Evolutionary conservation across 148 eudicot species (phyloP).

Genomic region (Agrostemma githago): DNA sequence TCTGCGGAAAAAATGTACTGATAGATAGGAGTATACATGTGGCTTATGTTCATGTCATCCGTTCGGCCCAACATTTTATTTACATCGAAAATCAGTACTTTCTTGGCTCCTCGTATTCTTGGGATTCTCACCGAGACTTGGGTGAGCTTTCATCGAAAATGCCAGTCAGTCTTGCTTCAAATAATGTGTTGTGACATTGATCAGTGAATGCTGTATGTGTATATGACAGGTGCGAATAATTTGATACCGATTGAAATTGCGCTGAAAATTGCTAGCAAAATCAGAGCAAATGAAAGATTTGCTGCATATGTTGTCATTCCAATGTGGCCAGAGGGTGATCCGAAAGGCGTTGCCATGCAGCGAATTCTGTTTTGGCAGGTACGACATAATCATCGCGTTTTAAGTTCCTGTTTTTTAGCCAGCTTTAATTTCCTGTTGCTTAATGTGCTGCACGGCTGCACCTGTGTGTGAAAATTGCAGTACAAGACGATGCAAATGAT

Average conservation of each 20-base stretch:
- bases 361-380: slow-evolving; percentile 72
- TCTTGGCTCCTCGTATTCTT: slow-evolving; percentile 57
- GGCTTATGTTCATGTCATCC: slow-evolving; percentile 56
- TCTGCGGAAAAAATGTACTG: slow-evolving; percentile 44
- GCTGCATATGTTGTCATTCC: slow-evolving; percentile 57
- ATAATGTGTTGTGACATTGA: too few species aligned
- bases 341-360: slow-evolving; percentile 44
- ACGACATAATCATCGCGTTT: not conserved
- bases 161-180: too few species aligned
- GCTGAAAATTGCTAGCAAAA: slow-evolving; percentile 50
- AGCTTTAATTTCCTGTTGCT: too few species aligned
- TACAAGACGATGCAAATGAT: slow-evolving; percentile 46
- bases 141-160: slow-evolving; percentile 21
- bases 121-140: slow-evolving; percentile 41
- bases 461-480: too few species aligned
- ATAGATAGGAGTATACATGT: slow-evolving; percentile 56
- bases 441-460: too few species aligned
- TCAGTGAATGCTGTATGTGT: too few species aligned
- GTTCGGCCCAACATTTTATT: slow-evolving; percentile 55
- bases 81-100: slow-evolving; percentile 25
- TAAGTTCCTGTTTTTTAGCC: too few species aligned
- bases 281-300: slow-evolving; percentile 54
- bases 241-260: slow-evolving; percentile 60
- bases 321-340: slow-evolving; percentile 67
- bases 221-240: slow-evolving; percentile 45